Conservation (phyloP, 1,284 basidiomycete species). For the Laetiporus sulphureus region DNA sequence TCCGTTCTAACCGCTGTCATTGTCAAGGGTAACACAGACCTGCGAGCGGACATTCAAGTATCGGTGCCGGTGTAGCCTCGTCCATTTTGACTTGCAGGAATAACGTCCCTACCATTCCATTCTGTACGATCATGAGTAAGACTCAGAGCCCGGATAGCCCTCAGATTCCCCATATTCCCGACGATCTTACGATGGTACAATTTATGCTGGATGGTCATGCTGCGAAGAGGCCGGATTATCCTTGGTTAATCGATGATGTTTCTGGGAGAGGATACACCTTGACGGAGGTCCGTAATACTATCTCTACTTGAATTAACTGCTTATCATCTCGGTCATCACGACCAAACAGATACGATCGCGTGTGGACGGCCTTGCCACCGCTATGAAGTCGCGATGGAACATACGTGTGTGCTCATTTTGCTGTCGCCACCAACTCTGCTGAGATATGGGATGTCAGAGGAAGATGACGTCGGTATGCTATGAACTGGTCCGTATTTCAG, state of each 20-base stretch:
- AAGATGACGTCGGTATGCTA: constrained; percentile 13
- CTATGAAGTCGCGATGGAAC: constrained; percentile 12
- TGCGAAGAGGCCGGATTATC: constrained; percentile 33
- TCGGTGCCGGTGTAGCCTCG: no score
- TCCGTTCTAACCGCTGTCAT: no score
- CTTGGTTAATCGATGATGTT: constrained; percentile 55
- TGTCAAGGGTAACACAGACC: no score
- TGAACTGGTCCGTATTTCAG: no score
- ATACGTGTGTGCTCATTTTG: constrained; percentile 9
- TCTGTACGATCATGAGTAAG: no score
- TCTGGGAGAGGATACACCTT: constrained; percentile 37
- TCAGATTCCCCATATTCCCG: constrained; percentile 47
- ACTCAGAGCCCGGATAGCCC: no score
- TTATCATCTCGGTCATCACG: no score
- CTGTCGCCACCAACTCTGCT: neutral
- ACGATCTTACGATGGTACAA: constrained; percentile 62
- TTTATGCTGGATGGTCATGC: constrained; percentile 53
- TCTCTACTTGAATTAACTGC: no score
- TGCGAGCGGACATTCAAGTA: no score
- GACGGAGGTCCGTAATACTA: constrained; percentile 39
- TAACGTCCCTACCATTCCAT: no score
- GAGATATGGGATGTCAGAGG: constrained; percentile 3
- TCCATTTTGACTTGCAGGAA: no score
- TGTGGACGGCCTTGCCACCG: constrained; percentile 13
- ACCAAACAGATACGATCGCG: constrained; percentile 13